These are phyloP conservation scores for Tetraselmis striata DNA, from an alignment of 139 green algal species.

Conservation along the genomic window DNA sequence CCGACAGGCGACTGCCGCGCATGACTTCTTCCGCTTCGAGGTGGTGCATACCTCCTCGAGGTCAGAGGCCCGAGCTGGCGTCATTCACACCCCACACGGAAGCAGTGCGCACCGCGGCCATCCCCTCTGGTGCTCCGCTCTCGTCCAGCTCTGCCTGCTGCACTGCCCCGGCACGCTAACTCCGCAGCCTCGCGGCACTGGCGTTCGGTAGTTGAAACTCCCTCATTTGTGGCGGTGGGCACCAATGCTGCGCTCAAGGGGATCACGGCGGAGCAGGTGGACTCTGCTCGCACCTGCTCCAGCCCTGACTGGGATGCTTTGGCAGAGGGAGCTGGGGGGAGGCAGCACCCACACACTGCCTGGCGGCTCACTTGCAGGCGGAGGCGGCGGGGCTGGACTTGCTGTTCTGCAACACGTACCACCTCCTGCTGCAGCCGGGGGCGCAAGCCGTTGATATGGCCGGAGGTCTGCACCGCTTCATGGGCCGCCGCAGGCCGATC, in stretches of 20 bases:
- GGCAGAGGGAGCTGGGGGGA: too few species aligned
- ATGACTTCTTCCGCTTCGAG: neutral
- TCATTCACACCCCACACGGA: neutral
- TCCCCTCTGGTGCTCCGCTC: too few species aligned
- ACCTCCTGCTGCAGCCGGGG: slow-evolving; percentile 44
- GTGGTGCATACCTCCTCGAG: neutral
- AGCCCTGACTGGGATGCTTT: too few species aligned
- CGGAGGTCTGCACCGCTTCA: slow-evolving; percentile 45
- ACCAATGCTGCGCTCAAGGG: slow-evolving; percentile 48
- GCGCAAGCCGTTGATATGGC: slow-evolving; percentile 27
- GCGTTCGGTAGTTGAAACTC: slow-evolving; percentile 24
- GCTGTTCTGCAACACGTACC: slow-evolving; percentile 47
- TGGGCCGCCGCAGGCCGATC: slow-evolving; percentile 28
- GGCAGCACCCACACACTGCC: too few species aligned
- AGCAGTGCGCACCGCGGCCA: too few species aligned
- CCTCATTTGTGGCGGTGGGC: slow-evolving; percentile 40
- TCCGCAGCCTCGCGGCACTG: too few species aligned
- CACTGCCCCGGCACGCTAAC: too few species aligned
- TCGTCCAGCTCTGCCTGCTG: too few species aligned
- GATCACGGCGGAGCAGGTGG: slow-evolving; percentile 10
- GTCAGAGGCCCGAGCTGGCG: neutral
- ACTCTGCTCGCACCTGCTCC: too few species aligned
- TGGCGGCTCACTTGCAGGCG: too few species aligned
- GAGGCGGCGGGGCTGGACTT: slow-evolving; percentile 11
- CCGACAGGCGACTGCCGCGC: too few species aligned